phyloP scores from a whole-genome alignment of 129 eudicot species.

The Scalesia atractyloides region DNA sequence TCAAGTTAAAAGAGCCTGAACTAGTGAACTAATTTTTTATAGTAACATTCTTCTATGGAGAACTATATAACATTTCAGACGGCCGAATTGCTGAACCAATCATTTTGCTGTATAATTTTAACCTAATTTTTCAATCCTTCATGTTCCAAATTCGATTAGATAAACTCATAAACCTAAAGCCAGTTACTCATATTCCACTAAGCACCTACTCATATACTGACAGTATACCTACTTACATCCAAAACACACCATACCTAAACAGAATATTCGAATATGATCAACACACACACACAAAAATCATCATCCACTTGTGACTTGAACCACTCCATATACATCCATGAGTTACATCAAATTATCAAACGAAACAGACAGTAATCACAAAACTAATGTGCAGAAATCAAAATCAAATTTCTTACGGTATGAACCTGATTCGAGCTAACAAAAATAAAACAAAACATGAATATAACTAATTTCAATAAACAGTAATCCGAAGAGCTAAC shows the following conservation, averaged over 20 bases:
- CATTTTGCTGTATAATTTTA: not conserved
- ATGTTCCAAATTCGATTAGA: not conserved
- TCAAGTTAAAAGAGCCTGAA: slow-evolving; percentile 1
- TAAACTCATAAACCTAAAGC: not conserved
- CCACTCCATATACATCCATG: not conserved
- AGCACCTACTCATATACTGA: not conserved
- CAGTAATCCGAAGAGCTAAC: not conserved
- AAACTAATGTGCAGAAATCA: slow-evolving; percentile 5
- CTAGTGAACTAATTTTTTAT: not conserved
- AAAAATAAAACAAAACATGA: too few species aligned
- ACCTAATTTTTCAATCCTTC: not conserved
- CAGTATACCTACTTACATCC: slow-evolving; percentile 6
- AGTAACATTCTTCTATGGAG: not conserved
- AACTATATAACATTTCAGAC: not conserved
- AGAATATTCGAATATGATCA: not conserved
- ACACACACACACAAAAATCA: not conserved
- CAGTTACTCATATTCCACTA: slow-evolving; percentile 11
- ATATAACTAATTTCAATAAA: not conserved
- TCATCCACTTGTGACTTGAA: not conserved
- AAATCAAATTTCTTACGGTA: not conserved
- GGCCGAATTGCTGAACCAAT: not conserved
- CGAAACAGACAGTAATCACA: not conserved
- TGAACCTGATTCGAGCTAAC: not conserved
- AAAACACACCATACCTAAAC: slow-evolving; percentile 4
- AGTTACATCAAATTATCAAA: not conserved